Evolutionary conservation across 2,329 filamentous ascomycete genomes (phyloP).

Genomic region (Colletotrichum gigasporum): DNA sequence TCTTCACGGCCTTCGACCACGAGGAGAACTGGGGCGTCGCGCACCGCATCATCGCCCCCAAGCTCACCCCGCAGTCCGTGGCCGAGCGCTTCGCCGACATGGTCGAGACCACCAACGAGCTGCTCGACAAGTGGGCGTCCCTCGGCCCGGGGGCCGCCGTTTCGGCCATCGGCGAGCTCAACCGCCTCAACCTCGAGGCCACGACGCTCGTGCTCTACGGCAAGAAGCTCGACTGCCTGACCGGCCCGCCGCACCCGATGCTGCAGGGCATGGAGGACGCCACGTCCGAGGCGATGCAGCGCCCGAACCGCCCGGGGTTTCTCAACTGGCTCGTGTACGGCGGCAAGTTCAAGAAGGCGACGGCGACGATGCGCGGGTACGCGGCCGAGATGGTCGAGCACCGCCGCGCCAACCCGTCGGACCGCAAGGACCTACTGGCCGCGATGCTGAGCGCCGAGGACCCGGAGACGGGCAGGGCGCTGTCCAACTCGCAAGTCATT

Average conservation of each 20-base stretch:
- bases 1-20: constrained; percentile 62
- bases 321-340: constrained; percentile 63
- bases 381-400: constrained; percentile 66
- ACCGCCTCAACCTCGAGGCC: constrained; percentile 62
- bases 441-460: constrained; percentile 68
- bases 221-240: constrained; percentile 57
- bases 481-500: constrained; percentile 69
- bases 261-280: constrained; percentile 63
- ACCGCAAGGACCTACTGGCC: constrained; percentile 69
- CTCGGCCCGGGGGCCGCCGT: constrained; percentile 49
- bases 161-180: constrained; percentile 58
- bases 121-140: constrained; percentile 59
- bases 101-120: constrained; percentile 56
- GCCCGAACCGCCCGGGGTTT: constrained; percentile 59
- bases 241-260: constrained; percentile 56
- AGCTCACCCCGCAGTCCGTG: constrained; percentile 46
- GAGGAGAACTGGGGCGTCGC: constrained; percentile 60
- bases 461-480: constrained; percentile 65
- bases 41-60: constrained; percentile 62
- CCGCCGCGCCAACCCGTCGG: constrained; percentile 61
- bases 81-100: constrained; percentile 55
- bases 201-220: constrained; percentile 61
- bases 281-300: constrained; percentile 65
- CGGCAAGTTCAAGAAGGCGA: constrained; percentile 63
- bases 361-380: constrained; percentile 62